Evolutionary conservation across 176 grass and related monocot species (phyloP).

Genomic region (Eragrostis curvula): DNA sequence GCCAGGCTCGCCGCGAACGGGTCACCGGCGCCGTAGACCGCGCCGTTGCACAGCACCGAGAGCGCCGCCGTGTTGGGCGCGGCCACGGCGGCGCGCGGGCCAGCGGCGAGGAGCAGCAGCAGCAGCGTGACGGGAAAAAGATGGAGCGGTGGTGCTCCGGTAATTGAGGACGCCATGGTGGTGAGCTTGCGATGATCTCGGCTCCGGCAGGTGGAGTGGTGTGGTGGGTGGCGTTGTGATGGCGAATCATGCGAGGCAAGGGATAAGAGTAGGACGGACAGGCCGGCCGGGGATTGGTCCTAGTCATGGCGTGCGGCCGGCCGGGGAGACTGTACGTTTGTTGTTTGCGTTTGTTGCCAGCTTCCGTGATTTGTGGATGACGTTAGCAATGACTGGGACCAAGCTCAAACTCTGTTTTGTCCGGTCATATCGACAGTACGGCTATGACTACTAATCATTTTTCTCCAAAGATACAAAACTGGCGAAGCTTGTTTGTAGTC

Average conservation of each 20-base stretch:
- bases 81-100: not conserved
- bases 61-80: conserved; percentile 47
- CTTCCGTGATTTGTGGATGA: not conserved
- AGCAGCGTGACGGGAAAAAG: not conserved
- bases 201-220: no score
- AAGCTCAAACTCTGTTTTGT: no score
- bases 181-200: not conserved
- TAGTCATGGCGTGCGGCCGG: not conserved
- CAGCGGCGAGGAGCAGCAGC: not conserved
- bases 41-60: conserved; percentile 58
- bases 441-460: no score
- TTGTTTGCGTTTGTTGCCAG: not conserved
- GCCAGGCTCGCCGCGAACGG: conserved; percentile 59
- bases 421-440: no score
- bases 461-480: no score
- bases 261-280: no score
- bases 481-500: no score
- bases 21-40: conserved; percentile 48
- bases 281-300: not conserved
- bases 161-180: conserved; percentile 11
- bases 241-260: no score
- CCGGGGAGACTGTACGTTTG: not conserved
- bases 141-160: not conserved
- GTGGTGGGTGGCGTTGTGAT: no score
- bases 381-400: not conserved